These are phyloP conservation scores for Lippia alba DNA, from an alignment of 305 asterid species.

Conservation along the genomic window DNA sequence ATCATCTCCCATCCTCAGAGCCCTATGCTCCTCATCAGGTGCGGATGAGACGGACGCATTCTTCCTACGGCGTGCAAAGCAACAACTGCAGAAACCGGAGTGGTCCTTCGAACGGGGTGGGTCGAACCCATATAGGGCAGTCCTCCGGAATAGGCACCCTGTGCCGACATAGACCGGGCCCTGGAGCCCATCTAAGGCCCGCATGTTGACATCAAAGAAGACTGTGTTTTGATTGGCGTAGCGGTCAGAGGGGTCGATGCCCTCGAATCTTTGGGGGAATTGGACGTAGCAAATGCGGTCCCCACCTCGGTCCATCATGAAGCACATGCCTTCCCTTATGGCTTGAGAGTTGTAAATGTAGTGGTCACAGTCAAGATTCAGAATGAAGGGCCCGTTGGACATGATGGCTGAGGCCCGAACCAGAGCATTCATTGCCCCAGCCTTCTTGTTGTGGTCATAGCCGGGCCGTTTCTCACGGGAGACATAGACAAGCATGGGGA, in stretches of 20 bases:
- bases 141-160: conserved; percentile 66
- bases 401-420: conserved; percentile 70
- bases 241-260: conserved; percentile 66
- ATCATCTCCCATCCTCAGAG: conserved; percentile 62
- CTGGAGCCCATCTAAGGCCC: conserved; percentile 68
- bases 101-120: conserved; percentile 62
- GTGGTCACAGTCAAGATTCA: conserved; percentile 76
- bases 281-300: conserved; percentile 67
- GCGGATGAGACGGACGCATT: conserved; percentile 44
- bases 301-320: conserved; percentile 77
- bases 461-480: conserved; percentile 75
- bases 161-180: conserved; percentile 77
- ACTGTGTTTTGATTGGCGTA: conserved; percentile 73
- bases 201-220: conserved; percentile 75
- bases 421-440: conserved; percentile 77
- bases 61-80: conserved; percentile 51
- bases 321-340: conserved; percentile 70
- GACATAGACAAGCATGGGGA: conserved; percentile 65
- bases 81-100: conserved; percentile 59
- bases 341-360: conserved; percentile 66
- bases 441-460: conserved; percentile 74
- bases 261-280: conserved; percentile 74
- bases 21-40: conserved; percentile 60
- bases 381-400: conserved; percentile 71
- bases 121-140: conserved; percentile 65